Percentiles rank a stretch among this genome's conserved stretches.
phyloP scores from a whole-genome alignment of 1,139 yeast species.

The Zygoascus meyerae region DNA sequence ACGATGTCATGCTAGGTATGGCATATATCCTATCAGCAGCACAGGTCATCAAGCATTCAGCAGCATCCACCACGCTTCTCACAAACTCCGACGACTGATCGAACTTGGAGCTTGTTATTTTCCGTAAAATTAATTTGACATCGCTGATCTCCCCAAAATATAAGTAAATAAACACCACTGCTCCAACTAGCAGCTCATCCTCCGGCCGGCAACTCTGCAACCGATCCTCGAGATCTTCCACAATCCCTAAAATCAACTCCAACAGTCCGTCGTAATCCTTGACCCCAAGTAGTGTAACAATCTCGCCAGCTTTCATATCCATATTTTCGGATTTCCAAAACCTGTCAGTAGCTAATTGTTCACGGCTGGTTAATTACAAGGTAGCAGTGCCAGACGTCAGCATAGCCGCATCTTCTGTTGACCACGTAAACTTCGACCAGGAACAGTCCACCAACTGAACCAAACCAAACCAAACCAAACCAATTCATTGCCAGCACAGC shows the following conservation, averaged over 20 bases:
- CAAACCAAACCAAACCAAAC: no score
- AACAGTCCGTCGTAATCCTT: conserved; percentile 1
- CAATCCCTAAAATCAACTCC: conserved; percentile 3
- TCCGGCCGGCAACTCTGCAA: background rate
- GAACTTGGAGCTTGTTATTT: no score
- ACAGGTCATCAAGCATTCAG: background rate
- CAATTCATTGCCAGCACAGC: no score
- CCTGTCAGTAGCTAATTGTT: no score
- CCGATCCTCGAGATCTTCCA: background rate
- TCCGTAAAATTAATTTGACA: conserved; percentile 2
- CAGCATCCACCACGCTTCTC: no score
- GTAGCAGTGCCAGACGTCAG: no score
- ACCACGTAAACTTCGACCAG: conserved; percentile 1
- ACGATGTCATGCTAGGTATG: background rate
- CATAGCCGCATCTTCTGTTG: background rate
- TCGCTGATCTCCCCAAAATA: conserved; percentile 7
- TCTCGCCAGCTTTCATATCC: background rate
- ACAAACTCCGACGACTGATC: no score
- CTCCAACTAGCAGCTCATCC: no score
- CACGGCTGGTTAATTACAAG: no score
- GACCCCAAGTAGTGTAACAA: background rate
- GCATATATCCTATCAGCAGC: conserved; percentile 1
- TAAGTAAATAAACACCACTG: no score
- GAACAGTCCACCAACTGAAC: no score
- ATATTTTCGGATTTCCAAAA: background rate